phyloP scores from a whole-genome alignment of 306 rosid species.

The Ormosia emarginata region DNA sequence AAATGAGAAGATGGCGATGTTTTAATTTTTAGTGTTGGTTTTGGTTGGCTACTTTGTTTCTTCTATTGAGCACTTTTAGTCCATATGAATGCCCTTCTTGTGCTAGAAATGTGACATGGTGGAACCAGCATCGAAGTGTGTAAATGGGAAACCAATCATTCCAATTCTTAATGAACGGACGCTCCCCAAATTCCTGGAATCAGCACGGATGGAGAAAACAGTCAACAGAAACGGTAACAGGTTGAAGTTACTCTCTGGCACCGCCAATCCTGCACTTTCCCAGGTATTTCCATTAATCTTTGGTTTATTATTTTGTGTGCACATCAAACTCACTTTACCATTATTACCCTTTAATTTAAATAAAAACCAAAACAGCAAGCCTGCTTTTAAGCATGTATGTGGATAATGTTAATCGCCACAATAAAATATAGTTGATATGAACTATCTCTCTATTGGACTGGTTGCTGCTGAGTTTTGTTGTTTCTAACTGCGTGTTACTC shows the following conservation, averaged over 20 bases:
- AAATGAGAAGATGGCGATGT: too few relatives aligned
- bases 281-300: conserved; percentile 42
- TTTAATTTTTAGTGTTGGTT: too few relatives aligned
- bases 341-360: too few relatives aligned
- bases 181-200: conserved; percentile 85
- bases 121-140: conserved; percentile 37
- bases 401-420: too few relatives aligned
- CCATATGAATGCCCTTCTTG: too few relatives aligned
- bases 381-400: too few relatives aligned
- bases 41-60: too few relatives aligned
- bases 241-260: conserved; percentile 84
- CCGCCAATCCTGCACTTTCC: conserved; percentile 84
- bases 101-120: conserved; percentile 65
- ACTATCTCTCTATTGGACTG: background rate
- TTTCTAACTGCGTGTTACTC: background rate
- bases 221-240: conserved; percentile 40
- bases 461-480: background rate
- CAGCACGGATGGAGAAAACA: conserved; percentile 47
- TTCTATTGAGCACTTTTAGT: too few relatives aligned
- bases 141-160: conserved; percentile 65
- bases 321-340: too few relatives aligned
- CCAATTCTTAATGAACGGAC: conserved; percentile 68
- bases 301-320: background rate
- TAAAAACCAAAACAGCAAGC: too few relatives aligned
- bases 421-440: background rate